Evolutionary conservation across 805 yeast species (phyloP), one percentile per base, ranked within the genome.

Genomic region (Isabelozyma heimii): DNA sequence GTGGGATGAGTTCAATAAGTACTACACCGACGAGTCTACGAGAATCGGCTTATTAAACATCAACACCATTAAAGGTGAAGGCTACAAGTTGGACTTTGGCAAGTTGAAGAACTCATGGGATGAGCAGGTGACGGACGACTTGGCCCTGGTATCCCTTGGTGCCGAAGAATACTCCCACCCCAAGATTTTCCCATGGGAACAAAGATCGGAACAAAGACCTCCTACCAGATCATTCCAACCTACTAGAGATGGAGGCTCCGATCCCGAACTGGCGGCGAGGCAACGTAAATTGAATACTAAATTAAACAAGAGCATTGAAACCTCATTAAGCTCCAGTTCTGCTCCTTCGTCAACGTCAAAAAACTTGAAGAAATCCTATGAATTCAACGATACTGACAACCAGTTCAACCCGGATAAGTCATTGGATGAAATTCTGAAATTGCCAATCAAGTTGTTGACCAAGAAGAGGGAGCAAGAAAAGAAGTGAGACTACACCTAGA

Each of bases 121-220:
- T 42, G 40, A 41, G 8, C 51, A 46, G 16, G 37, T 39, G 10
- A 44, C 40, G n/a, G 48, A 15, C 13, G 50, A 26, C 7, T n/a
- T 16, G 3, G 30, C 45, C 6, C 35, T 30, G 35, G 35, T 30
- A 13, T 30, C 35, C 10, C 10, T 30, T 30, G 43, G 43, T 6
- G 24, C 43, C 3, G 43, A 44, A 40, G 33, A 30, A 30, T 13
- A 9, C n/a, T 30, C 35, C n/a, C 35, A 30, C 35, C 44, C 57
- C 9, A 50, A 55, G 27, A 47, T 66, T 2, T 66, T 66, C 53
- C 71, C 71, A 0, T 66, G 71, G 71, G 71, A 66, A 50, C 50
- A 56, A 10, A 50, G 67, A 24, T 56, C 52, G 9, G 57, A 53
- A 5, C 46, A 47, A 8, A 49, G 50, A 13, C 54, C 47, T 15